Conservation (phyloP, 73 alveolate genomes). For the Paramecium sonneborni region DNA sequence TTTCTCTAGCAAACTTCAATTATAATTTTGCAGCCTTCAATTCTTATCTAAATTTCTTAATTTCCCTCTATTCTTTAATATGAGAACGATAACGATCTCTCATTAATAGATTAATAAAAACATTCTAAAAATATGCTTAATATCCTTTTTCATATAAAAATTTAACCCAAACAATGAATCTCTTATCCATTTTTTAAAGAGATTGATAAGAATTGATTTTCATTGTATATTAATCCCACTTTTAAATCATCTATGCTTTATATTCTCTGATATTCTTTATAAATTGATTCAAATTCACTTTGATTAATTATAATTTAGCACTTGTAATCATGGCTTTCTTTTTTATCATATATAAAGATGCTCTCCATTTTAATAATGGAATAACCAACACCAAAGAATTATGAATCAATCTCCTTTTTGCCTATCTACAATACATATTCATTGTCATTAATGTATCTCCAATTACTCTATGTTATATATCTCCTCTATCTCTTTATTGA, state of each 20-base stretch:
- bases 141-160: background rate
- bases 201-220: background rate
- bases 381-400: background rate
- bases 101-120: background rate
- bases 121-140: background rate
- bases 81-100: background rate
- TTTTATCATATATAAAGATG: background rate
- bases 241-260: background rate
- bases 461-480: background rate
- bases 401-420: background rate
- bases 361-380: background rate
- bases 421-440: background rate
- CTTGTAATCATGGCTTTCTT: background rate
- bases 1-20: background rate
- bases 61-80: background rate
- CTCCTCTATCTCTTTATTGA: background rate
- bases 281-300: background rate
- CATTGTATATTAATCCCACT: background rate
- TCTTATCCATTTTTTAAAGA: background rate
- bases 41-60: background rate
- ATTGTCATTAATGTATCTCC: background rate
- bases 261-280: background rate
- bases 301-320: background rate
- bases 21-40: background rate
- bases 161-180: background rate